Conservation (phyloP, 768 basidiomycete genomes). For the Hygrocybe coccinea region DNA sequence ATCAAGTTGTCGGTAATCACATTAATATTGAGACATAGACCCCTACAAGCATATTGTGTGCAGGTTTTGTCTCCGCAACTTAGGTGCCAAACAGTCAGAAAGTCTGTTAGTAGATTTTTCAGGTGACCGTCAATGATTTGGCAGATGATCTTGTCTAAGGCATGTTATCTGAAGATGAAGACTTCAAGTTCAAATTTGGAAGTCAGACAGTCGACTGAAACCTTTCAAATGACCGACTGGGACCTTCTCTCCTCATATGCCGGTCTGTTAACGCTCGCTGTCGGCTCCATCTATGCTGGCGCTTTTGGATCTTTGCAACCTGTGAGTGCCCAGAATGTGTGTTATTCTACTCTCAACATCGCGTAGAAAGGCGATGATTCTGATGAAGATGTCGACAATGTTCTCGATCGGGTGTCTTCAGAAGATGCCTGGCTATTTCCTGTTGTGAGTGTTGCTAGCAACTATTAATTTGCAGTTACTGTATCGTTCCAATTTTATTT, state of each 20-base stretch:
- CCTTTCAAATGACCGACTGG: slow-evolving; percentile 34
- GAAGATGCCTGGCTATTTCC: slow-evolving; percentile 74
- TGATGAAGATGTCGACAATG: slow-evolving; percentile 56
- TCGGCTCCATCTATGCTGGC: slow-evolving; percentile 63
- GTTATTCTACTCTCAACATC: slow-evolving; percentile 4
- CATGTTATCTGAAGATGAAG: too few relatives aligned
- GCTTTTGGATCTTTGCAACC: slow-evolving; percentile 67
- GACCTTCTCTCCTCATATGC: slow-evolving; percentile 62
- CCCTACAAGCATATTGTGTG: too few relatives aligned
- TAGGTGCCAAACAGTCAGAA: too few relatives aligned
- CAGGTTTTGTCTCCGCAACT: too few relatives aligned
- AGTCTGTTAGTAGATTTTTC: too few relatives aligned
- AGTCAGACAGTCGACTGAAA: slow-evolving; percentile 3
- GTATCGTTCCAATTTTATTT: neutral
- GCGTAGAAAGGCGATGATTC: slow-evolving; percentile 26
- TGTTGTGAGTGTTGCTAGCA: slow-evolving; percentile 43
- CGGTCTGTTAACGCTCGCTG: slow-evolving; percentile 63
- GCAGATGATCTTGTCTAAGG: too few relatives aligned
- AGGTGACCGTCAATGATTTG: too few relatives aligned
- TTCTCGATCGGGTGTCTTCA: slow-evolving; percentile 56
- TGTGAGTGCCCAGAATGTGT: slow-evolving; percentile 24
- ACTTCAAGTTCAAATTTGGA: too few relatives aligned
- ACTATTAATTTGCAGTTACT: neutral
- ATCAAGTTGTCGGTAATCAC: too few relatives aligned
- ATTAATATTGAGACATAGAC: too few relatives aligned